These are phyloP conservation scores for Primulina tabacum DNA, from an alignment of 257 asterid genomes.

Conservation along the genomic window DNA sequence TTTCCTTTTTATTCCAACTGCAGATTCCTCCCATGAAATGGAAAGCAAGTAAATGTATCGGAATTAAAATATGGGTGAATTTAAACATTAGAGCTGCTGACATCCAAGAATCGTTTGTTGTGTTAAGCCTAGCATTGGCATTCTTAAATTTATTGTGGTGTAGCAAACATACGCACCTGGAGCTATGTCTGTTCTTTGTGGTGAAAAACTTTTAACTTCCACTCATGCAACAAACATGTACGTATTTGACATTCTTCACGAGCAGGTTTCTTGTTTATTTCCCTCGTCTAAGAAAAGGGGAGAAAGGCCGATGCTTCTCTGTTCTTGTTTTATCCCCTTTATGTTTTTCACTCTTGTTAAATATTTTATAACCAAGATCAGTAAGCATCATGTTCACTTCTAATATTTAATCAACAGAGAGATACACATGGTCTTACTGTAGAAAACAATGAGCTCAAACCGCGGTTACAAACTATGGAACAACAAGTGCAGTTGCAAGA, in stretches of 20 bases:
- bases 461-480: constrained; percentile 90
- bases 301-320: neutral
- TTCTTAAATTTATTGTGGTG: constrained; percentile 9
- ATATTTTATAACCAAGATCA: constrained; percentile 7
- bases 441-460: constrained; percentile 90
- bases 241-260: neutral
- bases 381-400: constrained; percentile 15
- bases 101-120: neutral
- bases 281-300: neutral
- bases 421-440: constrained; percentile 84
- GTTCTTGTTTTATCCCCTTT: neutral
- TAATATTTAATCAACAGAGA: constrained; percentile 52
- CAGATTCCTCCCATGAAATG: neutral
- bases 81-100: neutral
- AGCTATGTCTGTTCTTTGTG: constrained; percentile 6
- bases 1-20: neutral
- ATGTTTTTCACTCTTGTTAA: neutral
- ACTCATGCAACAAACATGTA: too few species aligned
- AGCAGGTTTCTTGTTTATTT: constrained; percentile 3
- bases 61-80: neutral
- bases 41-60: neutral
- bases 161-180: neutral
- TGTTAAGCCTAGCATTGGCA: neutral
- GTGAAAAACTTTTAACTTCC: neutral
- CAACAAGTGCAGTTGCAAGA: constrained; percentile 96